Base-by-base conservation (phyloP, 768 basidiomycete genomes). In the Termitomyces sp. region DNA sequence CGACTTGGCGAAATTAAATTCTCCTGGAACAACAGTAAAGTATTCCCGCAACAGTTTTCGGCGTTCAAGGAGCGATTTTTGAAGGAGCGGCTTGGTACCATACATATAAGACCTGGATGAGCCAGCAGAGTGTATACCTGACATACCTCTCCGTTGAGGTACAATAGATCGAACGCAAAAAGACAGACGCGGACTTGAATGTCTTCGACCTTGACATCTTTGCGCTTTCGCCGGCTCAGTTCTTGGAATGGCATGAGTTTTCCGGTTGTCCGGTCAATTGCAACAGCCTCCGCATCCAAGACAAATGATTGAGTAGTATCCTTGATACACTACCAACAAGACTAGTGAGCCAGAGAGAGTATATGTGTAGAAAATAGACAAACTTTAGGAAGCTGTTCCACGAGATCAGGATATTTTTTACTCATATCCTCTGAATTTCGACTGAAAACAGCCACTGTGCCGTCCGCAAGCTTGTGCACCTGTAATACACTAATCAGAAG, bases 361-460 rank as follows among this genome's bases (percentile, higher is more conserved):
- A 48, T 7, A 52, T 35, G 30, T 28, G 7, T 10, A 43, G 16
- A 3, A 22, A 54, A n/a, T 44, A 54, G 13, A 66, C 76, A 48
- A 58, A 94, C 96, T 50, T 81, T 82, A 5, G 95, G 93, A 20
- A 98, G 78, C 68, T 98, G 94, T 60, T 93, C 92, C 11, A 97
- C 84, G n/a, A 99, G 78, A 76, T 99, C 97, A 0, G 97, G 97
- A 74, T 98, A 99, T 68, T 99, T 99, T 70, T 93, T 93, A 69
- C 90, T 94, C 97, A 98, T 99, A 64, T 99, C 94, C 71, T 99
- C 97, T 26, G 94, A 97, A 71, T 99, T 99, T 56, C 97, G 79
- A 69, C 93, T 95, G 73, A 98, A 99, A 44, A 99, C 87, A n/a
- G 83, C 82, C 20, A 99, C 86, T 4, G 79, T 81, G 1, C 94